Conservation (phyloP, 345 rosid species). For the Noccaea caerulescens region DNA sequence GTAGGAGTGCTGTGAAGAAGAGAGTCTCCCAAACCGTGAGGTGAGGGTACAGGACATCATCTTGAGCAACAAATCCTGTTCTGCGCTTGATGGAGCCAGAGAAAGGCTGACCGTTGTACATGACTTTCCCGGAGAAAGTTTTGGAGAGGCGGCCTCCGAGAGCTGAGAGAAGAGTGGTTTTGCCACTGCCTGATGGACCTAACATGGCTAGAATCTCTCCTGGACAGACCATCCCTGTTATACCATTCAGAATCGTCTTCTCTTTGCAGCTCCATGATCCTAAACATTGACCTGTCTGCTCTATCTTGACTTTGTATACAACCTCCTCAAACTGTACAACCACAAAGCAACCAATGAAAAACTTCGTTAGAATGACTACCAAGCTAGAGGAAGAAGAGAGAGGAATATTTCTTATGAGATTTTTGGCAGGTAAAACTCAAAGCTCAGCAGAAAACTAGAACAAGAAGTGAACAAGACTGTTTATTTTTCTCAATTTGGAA, state of each 20-base stretch:
- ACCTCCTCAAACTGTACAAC: slow-evolving; percentile 87
- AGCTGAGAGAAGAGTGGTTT: slow-evolving; percentile 96
- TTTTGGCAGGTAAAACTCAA: slow-evolving; percentile 2
- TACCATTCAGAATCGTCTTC: slow-evolving; percentile 79
- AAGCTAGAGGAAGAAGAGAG: slow-evolving; percentile 7
- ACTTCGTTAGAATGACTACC: slow-evolving; percentile 17
- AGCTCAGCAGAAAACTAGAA: slow-evolving; percentile 15
- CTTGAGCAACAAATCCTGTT: slow-evolving; percentile 94
- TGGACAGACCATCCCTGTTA: slow-evolving; percentile 83
- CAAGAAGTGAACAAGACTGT: slow-evolving; percentile 7
- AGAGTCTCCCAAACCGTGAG: slow-evolving; percentile 91
- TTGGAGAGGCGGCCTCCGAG: slow-evolving; percentile 90
- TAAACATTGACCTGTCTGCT: slow-evolving; percentile 53
- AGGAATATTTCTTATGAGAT: slow-evolving; percentile 7
- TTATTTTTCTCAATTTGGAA: slow-evolving; percentile 2
- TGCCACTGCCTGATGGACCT: slow-evolving; percentile 99
- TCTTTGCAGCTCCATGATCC: slow-evolving; percentile 67
- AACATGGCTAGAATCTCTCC: slow-evolving; percentile 97
- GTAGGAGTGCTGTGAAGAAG: slow-evolving; percentile 82
- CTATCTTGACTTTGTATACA: slow-evolving; percentile 80
- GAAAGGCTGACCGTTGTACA: slow-evolving; percentile 88
- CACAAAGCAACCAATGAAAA: slow-evolving; percentile 21
- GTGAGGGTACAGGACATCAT: slow-evolving; percentile 89
- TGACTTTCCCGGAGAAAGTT: slow-evolving; percentile 76
- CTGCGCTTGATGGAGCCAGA: slow-evolving; percentile 72